Evolutionary conservation across 345 rosid species (phyloP), one percentile per base, ranked within the genome.

Genomic region (Boechera retrofracta): DNA sequence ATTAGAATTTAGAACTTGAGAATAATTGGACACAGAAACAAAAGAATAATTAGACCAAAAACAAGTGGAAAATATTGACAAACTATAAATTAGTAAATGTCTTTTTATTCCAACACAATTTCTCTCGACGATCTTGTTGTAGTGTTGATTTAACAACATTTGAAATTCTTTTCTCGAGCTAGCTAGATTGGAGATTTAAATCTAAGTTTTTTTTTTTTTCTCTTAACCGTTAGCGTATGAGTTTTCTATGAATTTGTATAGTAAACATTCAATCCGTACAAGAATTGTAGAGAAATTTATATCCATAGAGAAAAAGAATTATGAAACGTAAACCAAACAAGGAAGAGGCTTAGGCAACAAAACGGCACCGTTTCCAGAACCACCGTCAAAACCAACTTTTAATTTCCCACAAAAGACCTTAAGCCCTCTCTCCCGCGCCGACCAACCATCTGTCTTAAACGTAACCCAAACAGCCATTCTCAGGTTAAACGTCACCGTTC

Each of bases 351-450:
- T 80, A 18, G 76, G 69, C 42, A 76, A 52, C 26, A 8, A 71
- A 68, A 76, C 80, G 71, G 77, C 71, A 70, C 83, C 83, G 77
- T 71, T 71, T 33, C 39, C 61, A 0, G 83, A 60, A 1, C 1
- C 49, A 10, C 77, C 83, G 33, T 64, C 61, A 26, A 81, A 81
- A 15, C 18, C 72, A 61, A 72, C 68, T 77, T 72, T 77, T 54
- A 81, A 32, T 35, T 72, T 66, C 24, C 76, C 81, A 41, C 83
- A 81, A 45, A 66, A 72, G 67, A 81, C 83, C 47, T 77, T 77
- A 77, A 81, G 77, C 54, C 74, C 77, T 45, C 74, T 72, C 48
- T 81, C 77, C 18, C 83, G 73, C 38, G 77, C 77, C 67, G 78
- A 21, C 83, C 83, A 77, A 36, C 78, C 81, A 4, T 72, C 81